phyloP scores from a whole-genome alignment of 164 flowering plant species.

The Brasenia schreberi region DNA sequence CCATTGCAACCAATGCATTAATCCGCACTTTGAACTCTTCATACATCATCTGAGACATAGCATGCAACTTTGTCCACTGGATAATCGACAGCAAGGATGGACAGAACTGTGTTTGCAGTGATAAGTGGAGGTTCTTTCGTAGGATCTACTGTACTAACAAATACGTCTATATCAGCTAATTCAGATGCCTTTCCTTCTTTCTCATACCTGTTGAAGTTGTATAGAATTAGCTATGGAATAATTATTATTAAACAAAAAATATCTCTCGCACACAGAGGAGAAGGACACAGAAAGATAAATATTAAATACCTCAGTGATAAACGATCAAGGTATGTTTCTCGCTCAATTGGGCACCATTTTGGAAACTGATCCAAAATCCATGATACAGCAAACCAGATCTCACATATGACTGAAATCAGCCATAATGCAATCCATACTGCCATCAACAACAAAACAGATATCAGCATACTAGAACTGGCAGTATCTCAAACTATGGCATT shows the following conservation, averaged over 20 bases:
- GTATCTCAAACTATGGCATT: too few species aligned
- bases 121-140: slow-evolving; percentile 56
- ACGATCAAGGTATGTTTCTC: slow-evolving; percentile 60
- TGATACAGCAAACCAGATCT: slow-evolving; percentile 55
- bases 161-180: slow-evolving; percentile 41
- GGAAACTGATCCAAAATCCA: slow-evolving; percentile 73
- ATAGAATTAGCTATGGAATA: not conserved
- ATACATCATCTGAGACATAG: slow-evolving; percentile 78
- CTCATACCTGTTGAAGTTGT: slow-evolving; percentile 33
- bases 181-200: slow-evolving; percentile 56
- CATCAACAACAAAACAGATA: slow-evolving; percentile 1
- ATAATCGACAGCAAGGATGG: slow-evolving; percentile 64
- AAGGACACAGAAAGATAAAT: not conserved
- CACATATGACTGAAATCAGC: slow-evolving; percentile 58
- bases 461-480: too few species aligned
- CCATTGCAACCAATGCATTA: slow-evolving; percentile 60
- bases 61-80: slow-evolving; percentile 61
- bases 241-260: not conserved
- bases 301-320: slow-evolving; percentile 34
- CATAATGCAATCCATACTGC: slow-evolving; percentile 61
- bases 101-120: slow-evolving; percentile 66
- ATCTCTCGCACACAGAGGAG: not conserved
- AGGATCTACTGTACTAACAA: slow-evolving; percentile 68
- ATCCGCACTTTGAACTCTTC: slow-evolving; percentile 69
- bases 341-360: slow-evolving; percentile 50